Evolutionary conservation across 129 eudicot species (phyloP), one percentile per base, ranked within the genome.

Genomic region (Cynara cardunculus): DNA sequence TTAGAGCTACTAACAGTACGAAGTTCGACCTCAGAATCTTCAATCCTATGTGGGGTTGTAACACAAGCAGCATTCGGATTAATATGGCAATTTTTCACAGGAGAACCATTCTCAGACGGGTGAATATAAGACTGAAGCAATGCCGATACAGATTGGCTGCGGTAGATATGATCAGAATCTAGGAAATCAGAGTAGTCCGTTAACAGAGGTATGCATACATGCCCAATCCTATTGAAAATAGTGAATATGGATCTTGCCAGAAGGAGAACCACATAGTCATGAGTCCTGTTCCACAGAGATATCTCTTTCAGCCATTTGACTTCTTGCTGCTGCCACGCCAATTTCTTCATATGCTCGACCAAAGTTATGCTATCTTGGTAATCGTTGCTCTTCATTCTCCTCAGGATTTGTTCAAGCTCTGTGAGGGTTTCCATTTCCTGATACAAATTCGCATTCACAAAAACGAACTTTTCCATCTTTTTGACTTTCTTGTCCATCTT

Each of bases 391-490:
- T 87, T 87, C 90, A 90, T 82, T 84, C 98, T 89, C 87, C 89
- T 86, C 90, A 87, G 2, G 28, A 88, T 84, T 81, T 89, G 98
- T 68, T 93, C 98, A 74, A 93, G 94, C 73, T 90, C 98, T 0
- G 87, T 76, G 11, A 93, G 87, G 0, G 85, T 84, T 78, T 90
- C 98, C 86, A 90, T 91, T 70, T 93, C 98, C 67, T 93, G 98
- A 79, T 89, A 88, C 86, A 93, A 80, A 87, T 83, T 90, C 19
- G 90, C 86, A 80, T 87, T 90, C 59, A 82, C 34, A 24, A 74
- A 66, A 19, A 93, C 72, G 64, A 89, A 89, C 16, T 83, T 69
- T 46, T 93, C 98, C 98, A 93, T 93, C 77, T 93, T 93, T 83
- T 90, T 93, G 0, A 81, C 88, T 77, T 90, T 93, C 71, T 82